Evolutionary conservation across 352 stramenopile species (phyloP), one percentile per base, ranked within the genome.

Genomic region (Phytophthora parvispora): DNA sequence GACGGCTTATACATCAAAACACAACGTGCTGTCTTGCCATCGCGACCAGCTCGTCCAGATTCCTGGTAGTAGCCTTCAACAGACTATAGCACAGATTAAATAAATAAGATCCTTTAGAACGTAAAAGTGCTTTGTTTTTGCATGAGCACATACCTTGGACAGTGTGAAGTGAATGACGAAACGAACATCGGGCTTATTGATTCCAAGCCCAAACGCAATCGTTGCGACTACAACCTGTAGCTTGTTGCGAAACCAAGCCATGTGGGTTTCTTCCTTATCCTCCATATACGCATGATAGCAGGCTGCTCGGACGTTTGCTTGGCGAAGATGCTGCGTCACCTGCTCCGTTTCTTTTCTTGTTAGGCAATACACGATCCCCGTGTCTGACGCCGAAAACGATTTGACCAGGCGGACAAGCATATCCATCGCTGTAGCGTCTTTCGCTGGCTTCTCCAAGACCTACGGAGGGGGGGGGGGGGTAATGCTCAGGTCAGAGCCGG

Each of bases 61-160:
- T 99, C 97, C 80, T 99, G 97, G 68, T 99, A 99, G 69, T 99
- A 99, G 1, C 92, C 97, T 81, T 99, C 98, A 38, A 99, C 75
- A 9, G 89, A 98, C 81, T 91, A 20, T 4, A 65, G 49, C 95
- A 62, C 50, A 24, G 31, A n/a, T n/a, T n/a, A n/a, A n/a, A n/a
- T n/a, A n/a, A n/a, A n/a, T n/a, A n/a, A n/a, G n/a, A n/a, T n/a
- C n/a, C n/a, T n/a, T n/a, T n/a, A n/a, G n/a, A n/a, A n/a, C n/a
- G n/a, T n/a, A n/a, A n/a, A n/a, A n/a, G n/a, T n/a, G n/a, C n/a
- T n/a, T n/a, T n/a, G n/a, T n/a, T n/a, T n/a, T n/a, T n/a, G n/a
- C n/a, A n/a, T 27, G 8, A 28, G 42, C 24, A 20, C 6, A 32
- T 20, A 89, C 83, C 75, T 94, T 94, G 4, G 84, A 91, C 4